phyloP scores from a whole-genome alignment of 805 yeast genomes.

The Yarrowia divulgata region DNA sequence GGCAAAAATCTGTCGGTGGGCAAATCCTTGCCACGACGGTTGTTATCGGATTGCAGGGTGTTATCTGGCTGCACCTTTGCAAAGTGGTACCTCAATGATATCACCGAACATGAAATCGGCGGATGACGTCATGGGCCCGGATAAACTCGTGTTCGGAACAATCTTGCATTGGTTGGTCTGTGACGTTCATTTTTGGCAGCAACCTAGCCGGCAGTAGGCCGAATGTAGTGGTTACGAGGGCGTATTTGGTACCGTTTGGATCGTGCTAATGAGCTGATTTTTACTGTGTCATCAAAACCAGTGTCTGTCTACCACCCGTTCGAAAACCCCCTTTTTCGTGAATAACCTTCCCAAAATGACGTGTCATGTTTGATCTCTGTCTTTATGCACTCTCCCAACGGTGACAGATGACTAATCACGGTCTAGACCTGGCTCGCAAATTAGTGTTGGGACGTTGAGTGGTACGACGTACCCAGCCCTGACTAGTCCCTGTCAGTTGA shows the following conservation, averaged over 20 bases:
- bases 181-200: constrained; percentile 14
- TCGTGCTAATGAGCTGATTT: neutral
- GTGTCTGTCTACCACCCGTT: too few relatives aligned
- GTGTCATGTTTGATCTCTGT: neutral
- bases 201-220: neutral
- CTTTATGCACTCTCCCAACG: constrained; percentile 8
- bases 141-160: constrained; percentile 21
- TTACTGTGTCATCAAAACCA: too few relatives aligned
- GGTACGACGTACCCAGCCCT: neutral
- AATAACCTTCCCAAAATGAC: constrained; percentile 2
- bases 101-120: neutral
- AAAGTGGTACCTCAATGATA: neutral
- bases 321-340: neutral
- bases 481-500: neutral
- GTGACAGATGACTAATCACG: constrained; percentile 13
- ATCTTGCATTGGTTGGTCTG: neutral
- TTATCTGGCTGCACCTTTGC: neutral
- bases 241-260: neutral
- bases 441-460: constrained; percentile 25
- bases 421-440: constrained; percentile 11
- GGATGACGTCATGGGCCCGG: constrained; percentile 21
- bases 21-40: neutral
- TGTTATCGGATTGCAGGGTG: neutral
- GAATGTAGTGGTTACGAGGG: neutral
- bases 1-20: neutral